Base-by-base conservation (phyloP, 208 protist genomes). In the Leishmania mexicana region DNA sequence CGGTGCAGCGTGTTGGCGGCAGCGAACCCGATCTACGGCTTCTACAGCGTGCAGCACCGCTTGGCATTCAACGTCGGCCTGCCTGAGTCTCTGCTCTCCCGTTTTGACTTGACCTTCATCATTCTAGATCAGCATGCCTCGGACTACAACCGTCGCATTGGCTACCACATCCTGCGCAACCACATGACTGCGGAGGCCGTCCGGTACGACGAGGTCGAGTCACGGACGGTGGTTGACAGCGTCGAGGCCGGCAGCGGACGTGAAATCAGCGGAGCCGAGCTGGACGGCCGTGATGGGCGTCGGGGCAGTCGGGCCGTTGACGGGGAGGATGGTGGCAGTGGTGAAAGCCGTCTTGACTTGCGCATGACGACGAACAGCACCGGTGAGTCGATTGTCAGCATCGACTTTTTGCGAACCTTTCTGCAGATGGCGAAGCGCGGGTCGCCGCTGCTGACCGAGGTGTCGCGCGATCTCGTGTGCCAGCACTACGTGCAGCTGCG, bases 81-180 rank as follows among this genome's bases (percentile, higher is more conserved):
- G 21, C 99, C 99, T 10, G 99, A 99, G 85, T 99, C 99, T 1
- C 92, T 99, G 31, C 93, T 99, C 40, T 99, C 99, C 10, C 97
- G 99, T 94, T 99, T 99, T 84, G 99, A 99, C 89, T 88, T 99
- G 1, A 94, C 99, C 47, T 99, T 99, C 90, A 99, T 99, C 84
- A 92, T 99, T 3, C 88, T 99, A 8, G 99, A 99, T 86, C 90
- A 95, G 51, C 91, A 97, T 53, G 92, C 96, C 65, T 91, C 96
- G 2, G 90, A 98, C 80, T 88, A 96, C 75, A 99, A 99, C 83
- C 84, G 94, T 13, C 85, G 83, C 47, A 99, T 99, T 28, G 94
- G 98, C 1, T 86, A 87, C 21, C 99, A 99, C 89, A 99, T 99
- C 40, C 90, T 99, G 40, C 91, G 93, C 62, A 98, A 99, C 87